Evolutionary conservation across 2,329 filamentous ascomycete species (phyloP), one percentile per base, ranked within the genome.

Genomic region (Dactylella cylindrospora): DNA sequence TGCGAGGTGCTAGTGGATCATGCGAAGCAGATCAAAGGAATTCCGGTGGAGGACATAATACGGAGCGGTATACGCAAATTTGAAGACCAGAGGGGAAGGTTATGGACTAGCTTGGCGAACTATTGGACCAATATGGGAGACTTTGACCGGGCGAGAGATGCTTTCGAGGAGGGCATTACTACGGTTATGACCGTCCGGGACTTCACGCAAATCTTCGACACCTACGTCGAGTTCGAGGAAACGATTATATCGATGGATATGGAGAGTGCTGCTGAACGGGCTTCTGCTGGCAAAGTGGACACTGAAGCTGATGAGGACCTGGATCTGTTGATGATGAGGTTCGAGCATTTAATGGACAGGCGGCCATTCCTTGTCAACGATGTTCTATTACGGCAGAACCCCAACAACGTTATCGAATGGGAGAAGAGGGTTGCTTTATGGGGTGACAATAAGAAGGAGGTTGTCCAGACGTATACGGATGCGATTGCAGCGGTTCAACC

Each of bases 111-210:
- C 7, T 76, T 98, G 45, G 93, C 93, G 35, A 93, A 91, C 2
- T 98, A 97, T 74, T 97, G 91, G 89, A 95, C 94, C 71, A 88
- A 89, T 59, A 84, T 84, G 71, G 90, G 90, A 36, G 90, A 86
- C 70, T 97, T 96, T 70, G 94, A 97, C 74, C 85, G 85, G 64
- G 66, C 66, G 40, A 57, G 94, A 66, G 93, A 98, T 72, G 80
- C 94, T 2, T 97, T 95, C 67, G 93, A 98, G 74, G 90, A 97
- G 73, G 94, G 88, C 36, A 88, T 97, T 67, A 95, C 89, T 8
- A 97, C 91, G 1, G 94, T 96, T 65, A 97, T 97, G 91, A 98
- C 93, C 1, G 90, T 98, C 36, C 85, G 93, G 52, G 93, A 98
- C 74, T 98, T 98, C 71, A 94, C 90, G 0, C 81, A 97, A 51